Base-by-base conservation (phyloP, 73 alveolate species). In the Vitrella brassicaformis region DNA sequence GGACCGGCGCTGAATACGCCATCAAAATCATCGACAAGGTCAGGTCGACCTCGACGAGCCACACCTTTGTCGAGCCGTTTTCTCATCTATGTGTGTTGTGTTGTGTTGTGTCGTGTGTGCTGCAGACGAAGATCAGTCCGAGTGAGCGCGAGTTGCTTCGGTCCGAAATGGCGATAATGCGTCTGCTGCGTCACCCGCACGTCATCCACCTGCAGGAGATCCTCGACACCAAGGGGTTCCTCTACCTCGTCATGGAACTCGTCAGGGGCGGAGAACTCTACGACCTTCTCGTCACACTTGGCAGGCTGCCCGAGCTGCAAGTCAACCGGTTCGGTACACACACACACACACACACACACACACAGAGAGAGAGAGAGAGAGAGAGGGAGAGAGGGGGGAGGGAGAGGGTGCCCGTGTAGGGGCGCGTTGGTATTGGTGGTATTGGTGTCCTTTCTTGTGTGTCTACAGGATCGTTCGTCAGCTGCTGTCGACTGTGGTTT, bases 401-500 rank as follows among this genome's bases (percentile, higher is more conserved):
- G 14, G 56, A 39, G 56, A 39, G 14, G 14, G 56, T 39, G 14
- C 56, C 14, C 56, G 14, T 4, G 14, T 39, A 14, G 14, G 56
- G 56, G 56, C 4, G 56, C 56, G 56, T 39, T 4, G n/a, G n/a
- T n/a, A n/a, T n/a, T n/a, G n/a, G n/a, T n/a, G n/a, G n/a, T n/a
- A n/a, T n/a, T n/a, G n/a, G n/a, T n/a, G n/a, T n/a, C n/a, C n/a
- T n/a, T n/a, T n/a, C n/a, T 39, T 39, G 66, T 47, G 87, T 68
- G 96, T 91, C 19, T 68, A 90, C 67, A 75, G 70, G 68, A 68
- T 90, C 64, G 88, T 88, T n/a, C 90, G 88, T 70, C 84, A 90
- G 80, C 72, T 90, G 70, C 80, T 89, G 28, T 75, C 90, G 25
- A 91, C 94, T 14, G 80, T 90, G 27, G 81, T 75, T 73, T 90